Percentiles rank a stretch among this genome's conserved stretches.
Evolutionary conservation across 805 yeast species (phyloP).

Genomic region (Wickerhamomyces sydowiorum): DNA sequence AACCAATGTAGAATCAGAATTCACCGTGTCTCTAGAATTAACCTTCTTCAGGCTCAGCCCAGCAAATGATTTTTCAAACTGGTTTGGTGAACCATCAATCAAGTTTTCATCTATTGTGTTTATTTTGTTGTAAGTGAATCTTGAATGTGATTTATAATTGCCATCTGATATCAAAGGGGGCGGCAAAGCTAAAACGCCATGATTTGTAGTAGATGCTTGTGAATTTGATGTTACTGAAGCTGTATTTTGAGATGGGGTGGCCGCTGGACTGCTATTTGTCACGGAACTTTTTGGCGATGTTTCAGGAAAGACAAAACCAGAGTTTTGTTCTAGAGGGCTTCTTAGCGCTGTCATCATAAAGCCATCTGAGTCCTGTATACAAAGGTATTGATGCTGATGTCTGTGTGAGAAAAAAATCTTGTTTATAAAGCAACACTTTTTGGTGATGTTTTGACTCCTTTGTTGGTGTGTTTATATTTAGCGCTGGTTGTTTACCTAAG

Average conservation of each 20-base stretch:
- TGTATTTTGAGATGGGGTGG: background rate
- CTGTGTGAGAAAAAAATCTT: too few species aligned
- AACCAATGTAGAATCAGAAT: constrained; percentile 6
- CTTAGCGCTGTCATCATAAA: background rate
- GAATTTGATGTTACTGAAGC: too few species aligned
- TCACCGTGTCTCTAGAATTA: constrained; percentile 9
- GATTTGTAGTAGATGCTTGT: background rate
- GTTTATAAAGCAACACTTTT: too few species aligned
- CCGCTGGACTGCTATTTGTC: too few species aligned
- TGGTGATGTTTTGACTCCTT: too few species aligned
- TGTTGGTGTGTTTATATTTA: too few species aligned
- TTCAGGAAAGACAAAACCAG: background rate
- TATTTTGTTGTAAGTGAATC: background rate
- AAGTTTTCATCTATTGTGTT: background rate
- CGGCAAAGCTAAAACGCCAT: background rate
- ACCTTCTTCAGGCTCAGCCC: constrained; percentile 2
- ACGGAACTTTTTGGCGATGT: too few species aligned
- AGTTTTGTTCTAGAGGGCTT: background rate
- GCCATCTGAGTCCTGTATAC: background rate
- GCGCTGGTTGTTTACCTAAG: too few species aligned
- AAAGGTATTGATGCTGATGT: too few species aligned
- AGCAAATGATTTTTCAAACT: background rate
- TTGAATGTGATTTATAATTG: background rate
- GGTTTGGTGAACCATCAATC: background rate
- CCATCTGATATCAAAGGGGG: too few species aligned